Evolutionary conservation across 2,329 filamentous ascomycete genomes (phyloP), one percentile per base, ranked within the genome.

Genomic region (Verticillium longisporum): DNA sequence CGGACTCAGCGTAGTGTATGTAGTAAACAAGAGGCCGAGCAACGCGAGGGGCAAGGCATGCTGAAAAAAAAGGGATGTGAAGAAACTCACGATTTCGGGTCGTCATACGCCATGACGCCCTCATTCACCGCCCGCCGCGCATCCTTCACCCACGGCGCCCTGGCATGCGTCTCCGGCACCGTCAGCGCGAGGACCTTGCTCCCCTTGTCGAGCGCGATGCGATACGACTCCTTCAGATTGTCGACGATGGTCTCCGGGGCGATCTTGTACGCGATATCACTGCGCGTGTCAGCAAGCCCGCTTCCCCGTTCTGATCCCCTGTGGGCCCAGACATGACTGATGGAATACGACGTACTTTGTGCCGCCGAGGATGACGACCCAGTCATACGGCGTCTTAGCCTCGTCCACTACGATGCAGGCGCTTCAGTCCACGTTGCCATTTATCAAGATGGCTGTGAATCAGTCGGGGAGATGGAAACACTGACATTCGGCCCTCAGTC

Each of bases 181-280:
- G 86, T 89, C 57, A 89, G 75, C 4, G 85, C 85, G 2, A 90
- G 79, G 9, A 89, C 81, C 62, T 84, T 84, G 66, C 77, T 76
- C 11, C 79, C 78, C 33, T 76, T 75, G 1, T 70, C 67, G 1
- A 87, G 74, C 1, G 82, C 76, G 2, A 83, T 70, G 54, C 76
- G 71, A 80, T 83, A 89, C 41, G 76, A 70, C 10, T 74, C 68
- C 64, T 81, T 72, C 14, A 88, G 78, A 9, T 74, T 73, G 6
- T 75, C 67, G 65, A 81, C 81, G 26, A 87, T 82, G 1, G 74
- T 67, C 1, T 78, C 71, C 9, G 77, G 65, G 0, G 70, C 58
- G 6, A 72, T 62, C 9, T 69, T 68, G 62, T 75, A 75, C 26
- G 71, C 80, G 5, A 89, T 70, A 65, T 89, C 86, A 67, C 79